Base-by-base conservation (phyloP, 371 early-diverging fungal species). In the Quaeritorhiza haematococci region DNA sequence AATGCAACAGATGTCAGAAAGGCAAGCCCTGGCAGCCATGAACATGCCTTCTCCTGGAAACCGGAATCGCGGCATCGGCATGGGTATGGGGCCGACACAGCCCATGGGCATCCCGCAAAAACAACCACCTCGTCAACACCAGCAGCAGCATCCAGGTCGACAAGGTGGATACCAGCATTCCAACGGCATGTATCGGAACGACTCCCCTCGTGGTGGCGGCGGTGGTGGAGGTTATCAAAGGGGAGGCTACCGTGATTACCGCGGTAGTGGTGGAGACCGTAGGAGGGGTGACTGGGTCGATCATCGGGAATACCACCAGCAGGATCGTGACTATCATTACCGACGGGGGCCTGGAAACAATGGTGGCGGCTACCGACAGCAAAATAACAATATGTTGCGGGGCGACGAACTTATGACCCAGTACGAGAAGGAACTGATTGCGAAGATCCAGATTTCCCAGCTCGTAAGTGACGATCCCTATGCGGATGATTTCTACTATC, bases 401-500 rank as follows among this genome's bases (percentile, higher is more conserved):
- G 89, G 89, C 65, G 79, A 83, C 51, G 85, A 85, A n/a, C 70
- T 93, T 53, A 96, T 96, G 97, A 86, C 90, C 4, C 87, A 88
- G 61, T 80, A 84, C 61, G 95, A 96, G 67, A 95, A 93, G 73
- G 94, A 95, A 56, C 79, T 83, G 49, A 90, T 95, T 61, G 84
- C 91, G 32, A 84, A 88, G 33, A 90, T 95, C 52, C 97, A 96
- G 69, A 83, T 96, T 33, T 83, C 90, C 34, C 94, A 95, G 70
- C 76, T 96, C 33, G 91, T 94, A 3, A 85, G 89, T 2, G 92
- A 91, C 48, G 90, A 92, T 68, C 94, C 96, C 10, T 85, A 80
- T 45, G 78, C 83, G 1, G 96, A 94, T 56, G 96, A 95, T 62
- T 96, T 93, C 61, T 96, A 96, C 68, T 92, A 88, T 68, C 92